Base-by-base conservation (phyloP, 169 alveolate genomes). In the Cryptosporidium xiaoi region DNA sequence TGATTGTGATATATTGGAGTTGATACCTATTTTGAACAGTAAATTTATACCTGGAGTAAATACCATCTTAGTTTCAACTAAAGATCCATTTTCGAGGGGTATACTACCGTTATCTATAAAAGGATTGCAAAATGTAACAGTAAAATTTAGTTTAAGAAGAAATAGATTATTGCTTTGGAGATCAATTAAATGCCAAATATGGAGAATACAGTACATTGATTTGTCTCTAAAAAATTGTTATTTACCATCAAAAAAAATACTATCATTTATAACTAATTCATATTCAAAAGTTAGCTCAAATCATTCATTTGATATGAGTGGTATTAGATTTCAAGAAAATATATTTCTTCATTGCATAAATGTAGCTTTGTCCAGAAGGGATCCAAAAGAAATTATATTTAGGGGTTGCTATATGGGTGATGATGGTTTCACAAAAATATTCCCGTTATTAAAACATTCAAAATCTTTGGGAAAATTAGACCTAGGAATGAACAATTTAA, bases 391-490 rank as follows among this genome's bases (percentile, higher is more conserved):
- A 53, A 77, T 77, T 27, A 60, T 62, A 24, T 77, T 77, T 31
- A 33, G 87, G 18, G 87, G 87, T 13, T 77, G 87, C 56, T 77
- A 77, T 77, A 77, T 77, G 87, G 71, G 71, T 2, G 87, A 77
- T 29, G 87, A 77, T 6, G 87, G 87, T 1, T 77, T 77, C 27
- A 36, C 48, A 13, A 48, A 34, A 18, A 77, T 77, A 34, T 77
- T 77, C n/a, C 69, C 71, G 12, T 62, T 77, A 77, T 33, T 77
- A 3, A 58, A 36, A 4, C 87, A 77, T n/a, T 20, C 55, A 12
- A 77, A 77, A 18, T 44, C 64, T 15, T 27, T 56, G 16, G 69
- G 69, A 3, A 77, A 62, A 24, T 24, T 77, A 16, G 87, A 77
- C 48, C 20, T 77, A 40, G 87, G 87, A 31, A 77, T 77, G 71